Conservation (phyloP, 2,329 filamentous ascomycete species). For the Helminthosporium solani region DNA sequence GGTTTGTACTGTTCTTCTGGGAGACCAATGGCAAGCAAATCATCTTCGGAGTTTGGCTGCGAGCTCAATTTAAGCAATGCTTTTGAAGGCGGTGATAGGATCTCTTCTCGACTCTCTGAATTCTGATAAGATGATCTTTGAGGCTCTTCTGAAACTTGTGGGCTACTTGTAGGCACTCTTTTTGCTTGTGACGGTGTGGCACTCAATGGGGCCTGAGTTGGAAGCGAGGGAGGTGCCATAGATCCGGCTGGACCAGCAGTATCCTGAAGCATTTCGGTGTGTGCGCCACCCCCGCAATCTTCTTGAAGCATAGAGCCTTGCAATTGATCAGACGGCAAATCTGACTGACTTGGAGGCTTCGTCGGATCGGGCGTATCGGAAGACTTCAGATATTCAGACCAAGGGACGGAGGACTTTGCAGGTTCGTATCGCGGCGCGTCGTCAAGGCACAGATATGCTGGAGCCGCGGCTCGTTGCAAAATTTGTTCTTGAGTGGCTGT, state of each 20-base stretch:
- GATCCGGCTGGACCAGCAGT: neutral
- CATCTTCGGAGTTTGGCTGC: constrained; percentile 25
- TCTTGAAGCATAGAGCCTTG: too few relatives aligned
- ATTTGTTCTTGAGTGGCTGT: constrained; percentile 45
- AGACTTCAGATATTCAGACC: constrained; percentile 38
- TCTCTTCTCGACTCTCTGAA: constrained; percentile 8
- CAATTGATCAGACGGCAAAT: neutral
- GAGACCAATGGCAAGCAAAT: constrained; percentile 21
- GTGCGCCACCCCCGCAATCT: constrained; percentile 4
- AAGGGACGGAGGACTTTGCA: constrained; percentile 36
- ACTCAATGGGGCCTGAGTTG: neutral
- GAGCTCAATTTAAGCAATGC: constrained; percentile 6
- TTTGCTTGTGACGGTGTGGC: neutral
- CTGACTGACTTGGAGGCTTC: constrained; percentile 8
- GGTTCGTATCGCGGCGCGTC: constrained; percentile 17
- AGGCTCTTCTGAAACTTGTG: neutral
- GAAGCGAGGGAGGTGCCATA: neutral
- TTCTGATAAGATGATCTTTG: constrained; percentile 1
- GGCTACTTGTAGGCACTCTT: neutral
- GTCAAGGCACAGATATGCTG: constrained; percentile 26
- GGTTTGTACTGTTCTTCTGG: constrained; percentile 40
- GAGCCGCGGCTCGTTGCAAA: constrained; percentile 36
- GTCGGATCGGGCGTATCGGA: constrained; percentile 14
- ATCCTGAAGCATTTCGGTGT: constrained; percentile 1
- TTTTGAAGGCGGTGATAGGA: constrained; percentile 3